Evolutionary conservation across 345 rosid genomes (phyloP), one percentile per base, ranked within the genome.

Genomic region (Eucalyptus melliodora): DNA sequence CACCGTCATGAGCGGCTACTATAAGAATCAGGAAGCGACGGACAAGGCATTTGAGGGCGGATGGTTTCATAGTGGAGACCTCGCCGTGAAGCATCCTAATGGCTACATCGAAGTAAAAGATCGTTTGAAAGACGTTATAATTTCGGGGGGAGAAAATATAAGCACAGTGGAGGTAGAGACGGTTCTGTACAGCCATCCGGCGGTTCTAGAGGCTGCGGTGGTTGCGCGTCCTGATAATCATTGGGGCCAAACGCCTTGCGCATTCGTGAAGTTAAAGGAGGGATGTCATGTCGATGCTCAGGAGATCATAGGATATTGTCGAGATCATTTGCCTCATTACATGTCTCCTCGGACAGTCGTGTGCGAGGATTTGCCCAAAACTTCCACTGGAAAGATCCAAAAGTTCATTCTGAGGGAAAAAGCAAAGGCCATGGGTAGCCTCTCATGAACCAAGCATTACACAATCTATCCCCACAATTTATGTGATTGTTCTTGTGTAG

Each of bases 61-160:
- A 86, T 97, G 99, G 99, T 95, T 96, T 86, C 93, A 91, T 9
- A 95, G 94, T 34, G 99, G 99, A 4, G 99, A 97, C 89, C 94
- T 97, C 2, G 97, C 95, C 2, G 99, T 96, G 50, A 95, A 93
- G 53, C 98, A 97, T 91, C 92, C 92, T 1, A 95, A 97, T 62
- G 96, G 97, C 44, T 95, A 95, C 42, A 92, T 96, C 44, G 99
- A 97, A 92, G 83, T 96, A n/a, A 95, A 95, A 93, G 99, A 96
- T 90, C 91, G 99, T 44, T 88, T 89, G 42, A 96, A 97, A 93
- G 98, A 97, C 90, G 90, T 96, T 53, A 91, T 96, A 37, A 96
- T 96, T 7, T 95, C 96, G 4, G 98, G 98, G 7, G 99, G 99
- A 50, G 98, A 97, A 92, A 96, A 96, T 90, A 95, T 97, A 89